Conservation (phyloP, 768 basidiomycete genomes). For the Pleurotus platypus region DNA sequence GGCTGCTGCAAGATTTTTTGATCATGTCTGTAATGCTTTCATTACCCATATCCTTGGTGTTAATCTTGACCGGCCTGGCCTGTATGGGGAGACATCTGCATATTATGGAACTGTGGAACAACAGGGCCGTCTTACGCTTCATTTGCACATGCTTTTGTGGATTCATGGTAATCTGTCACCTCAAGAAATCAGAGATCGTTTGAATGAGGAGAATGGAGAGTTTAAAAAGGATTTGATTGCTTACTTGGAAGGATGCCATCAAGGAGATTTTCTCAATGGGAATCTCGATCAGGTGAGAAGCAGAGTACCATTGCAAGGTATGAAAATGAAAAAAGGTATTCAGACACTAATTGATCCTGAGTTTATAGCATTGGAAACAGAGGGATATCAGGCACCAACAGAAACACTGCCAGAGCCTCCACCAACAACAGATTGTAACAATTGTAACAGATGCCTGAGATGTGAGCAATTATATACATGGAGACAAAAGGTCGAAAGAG, state of each 20-base stretch:
- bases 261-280: slow-evolving; percentile 27
- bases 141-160: slow-evolving; percentile 27
- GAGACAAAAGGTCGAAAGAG: neutral
- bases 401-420: too few species aligned
- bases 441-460: too few species aligned
- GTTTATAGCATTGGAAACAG: neutral
- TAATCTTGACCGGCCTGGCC: slow-evolving; percentile 7
- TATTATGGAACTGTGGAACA: slow-evolving; percentile 31
- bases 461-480: too few species aligned
- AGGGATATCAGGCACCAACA: too few species aligned
- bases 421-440: too few species aligned
- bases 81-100: slow-evolving; percentile 11
- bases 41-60: slow-evolving; percentile 21
- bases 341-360: neutral
- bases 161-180: slow-evolving; percentile 12
- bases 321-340: too few species aligned
- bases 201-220: slow-evolving; percentile 9
- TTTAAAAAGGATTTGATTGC: slow-evolving; percentile 21
- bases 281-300: slow-evolving; percentile 14
- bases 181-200: slow-evolving; percentile 14
- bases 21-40: slow-evolving; percentile 19
- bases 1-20: slow-evolving; percentile 24
- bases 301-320: neutral
- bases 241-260: slow-evolving; percentile 26
- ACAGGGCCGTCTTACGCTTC: slow-evolving; percentile 25